phyloP scores from a whole-genome alignment of 73 alveolate species.

The Tetrahymena malaccensis region DNA sequence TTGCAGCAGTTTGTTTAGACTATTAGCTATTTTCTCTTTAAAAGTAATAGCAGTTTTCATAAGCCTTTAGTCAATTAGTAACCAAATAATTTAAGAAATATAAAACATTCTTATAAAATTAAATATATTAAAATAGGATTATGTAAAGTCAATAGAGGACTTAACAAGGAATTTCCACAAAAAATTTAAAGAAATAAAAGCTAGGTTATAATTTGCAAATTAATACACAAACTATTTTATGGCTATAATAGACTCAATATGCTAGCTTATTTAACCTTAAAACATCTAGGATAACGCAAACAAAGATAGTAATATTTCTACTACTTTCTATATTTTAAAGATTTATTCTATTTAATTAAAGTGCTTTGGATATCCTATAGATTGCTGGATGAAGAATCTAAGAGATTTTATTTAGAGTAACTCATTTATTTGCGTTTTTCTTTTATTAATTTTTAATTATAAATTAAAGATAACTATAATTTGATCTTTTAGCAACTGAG shows the following conservation, averaged over 20 bases:
- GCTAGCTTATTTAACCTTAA: background rate
- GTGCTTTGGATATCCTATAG: background rate
- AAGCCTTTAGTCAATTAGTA: background rate
- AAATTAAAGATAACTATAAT: background rate
- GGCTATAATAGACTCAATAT: background rate
- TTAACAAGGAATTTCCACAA: background rate
- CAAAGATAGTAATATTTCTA: background rate
- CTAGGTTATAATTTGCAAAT: background rate
- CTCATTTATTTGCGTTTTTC: background rate
- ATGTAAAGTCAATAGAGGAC: background rate
- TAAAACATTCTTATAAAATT: background rate
- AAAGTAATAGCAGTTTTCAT: background rate
- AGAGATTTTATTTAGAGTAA: background rate
- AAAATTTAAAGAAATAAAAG: background rate
- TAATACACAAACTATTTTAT: background rate
- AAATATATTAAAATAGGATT: background rate
- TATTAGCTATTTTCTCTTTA: background rate
- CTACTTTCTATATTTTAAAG: background rate
- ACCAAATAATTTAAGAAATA: background rate
- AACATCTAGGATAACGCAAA: background rate
- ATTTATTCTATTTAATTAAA: background rate
- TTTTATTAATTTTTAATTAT: background rate
- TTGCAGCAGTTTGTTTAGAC: background rate
- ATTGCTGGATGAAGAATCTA: background rate
- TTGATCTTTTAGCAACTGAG: background rate